phyloP scores from a whole-genome alignment of 805 yeast species.

The Saccharomycopsis sp. region DNA sequence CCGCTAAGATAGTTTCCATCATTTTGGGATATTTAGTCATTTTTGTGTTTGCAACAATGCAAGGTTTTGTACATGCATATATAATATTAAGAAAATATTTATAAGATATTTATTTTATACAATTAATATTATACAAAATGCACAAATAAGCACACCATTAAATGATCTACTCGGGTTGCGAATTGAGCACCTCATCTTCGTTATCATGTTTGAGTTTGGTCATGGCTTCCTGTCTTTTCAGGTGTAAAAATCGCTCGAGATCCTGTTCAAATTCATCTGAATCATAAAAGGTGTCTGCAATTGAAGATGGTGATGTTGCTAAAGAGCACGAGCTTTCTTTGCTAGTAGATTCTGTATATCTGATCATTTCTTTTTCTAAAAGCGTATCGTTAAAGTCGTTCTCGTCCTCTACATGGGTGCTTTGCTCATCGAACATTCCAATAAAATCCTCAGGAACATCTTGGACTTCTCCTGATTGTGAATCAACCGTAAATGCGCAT shows the following conservation, averaged over 20 bases:
- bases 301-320: neutral
- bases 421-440: neutral
- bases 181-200: neutral
- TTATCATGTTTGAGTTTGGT: neutral
- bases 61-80: no score
- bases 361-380: neutral
- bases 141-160: no score
- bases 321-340: neutral
- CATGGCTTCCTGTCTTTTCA: neutral
- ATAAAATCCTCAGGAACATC: neutral
- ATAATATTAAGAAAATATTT: no score
- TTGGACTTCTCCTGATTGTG: neutral
- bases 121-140: no score
- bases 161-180: neutral
- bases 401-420: neutral
- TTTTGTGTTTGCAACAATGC: no score
- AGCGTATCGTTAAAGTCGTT: neutral
- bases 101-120: no score
- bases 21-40: no score
- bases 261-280: conserved; percentile 1
- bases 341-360: neutral
- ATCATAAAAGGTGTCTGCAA: neutral
- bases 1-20: no score
- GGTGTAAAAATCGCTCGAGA: neutral
- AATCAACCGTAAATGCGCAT: neutral